A percentile compares a stretch with the other conserved stretches of the same genome.
These are phyloP conservation scores for Coemansia sp. DNA, from an alignment of 192 early-diverging fungal species.

Conservation along the genomic window DNA sequence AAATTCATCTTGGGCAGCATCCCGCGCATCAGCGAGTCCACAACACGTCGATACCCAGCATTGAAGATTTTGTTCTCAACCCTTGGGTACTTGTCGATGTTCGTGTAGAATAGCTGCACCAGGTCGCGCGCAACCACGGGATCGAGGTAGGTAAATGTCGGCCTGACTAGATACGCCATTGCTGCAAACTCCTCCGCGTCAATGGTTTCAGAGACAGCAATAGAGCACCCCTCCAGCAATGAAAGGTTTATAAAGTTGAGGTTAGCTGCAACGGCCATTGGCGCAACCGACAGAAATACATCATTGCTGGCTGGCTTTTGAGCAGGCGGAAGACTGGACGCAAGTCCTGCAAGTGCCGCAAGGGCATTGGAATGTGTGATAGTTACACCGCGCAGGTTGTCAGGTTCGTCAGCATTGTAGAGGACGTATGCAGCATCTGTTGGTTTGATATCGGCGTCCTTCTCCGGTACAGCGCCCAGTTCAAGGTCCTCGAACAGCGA, in stretches of 20 bases:
- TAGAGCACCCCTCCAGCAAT: slow-evolving; percentile 28
- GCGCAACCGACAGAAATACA: slow-evolving; percentile 30
- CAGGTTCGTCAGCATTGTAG: slow-evolving; percentile 10
- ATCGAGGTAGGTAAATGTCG: slow-evolving; percentile 37
- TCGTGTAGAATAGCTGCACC: slow-evolving; percentile 42
- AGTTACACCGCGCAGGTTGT: slow-evolving; percentile 21
- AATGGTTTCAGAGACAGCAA: slow-evolving; percentile 36
- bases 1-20: slow-evolving; percentile 26
- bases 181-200: slow-evolving; percentile 39
- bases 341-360: slow-evolving; percentile 29
- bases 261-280: slow-evolving; percentile 31
- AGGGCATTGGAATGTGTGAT: slow-evolving; percentile 47
- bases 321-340: slow-evolving; percentile 22
- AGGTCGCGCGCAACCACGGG: slow-evolving; percentile 34
- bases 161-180: slow-evolving; percentile 32
- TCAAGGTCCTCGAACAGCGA: slow-evolving; percentile 31
- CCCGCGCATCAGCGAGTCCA: slow-evolving; percentile 44
- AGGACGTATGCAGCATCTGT: slow-evolving; percentile 37
- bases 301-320: slow-evolving; percentile 30
- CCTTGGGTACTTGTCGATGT: slow-evolving; percentile 40
- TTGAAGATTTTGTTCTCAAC: slow-evolving; percentile 42
- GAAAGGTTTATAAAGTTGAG: slow-evolving; percentile 38
- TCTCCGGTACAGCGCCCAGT: slow-evolving; percentile 5
- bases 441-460: slow-evolving; percentile 22
- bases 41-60: slow-evolving; percentile 26